Evolutionary conservation across 495 filamentous ascomycete species (phyloP), one percentile per base, ranked within the genome.

Genomic region (Parachaetomium inaequale): DNA sequence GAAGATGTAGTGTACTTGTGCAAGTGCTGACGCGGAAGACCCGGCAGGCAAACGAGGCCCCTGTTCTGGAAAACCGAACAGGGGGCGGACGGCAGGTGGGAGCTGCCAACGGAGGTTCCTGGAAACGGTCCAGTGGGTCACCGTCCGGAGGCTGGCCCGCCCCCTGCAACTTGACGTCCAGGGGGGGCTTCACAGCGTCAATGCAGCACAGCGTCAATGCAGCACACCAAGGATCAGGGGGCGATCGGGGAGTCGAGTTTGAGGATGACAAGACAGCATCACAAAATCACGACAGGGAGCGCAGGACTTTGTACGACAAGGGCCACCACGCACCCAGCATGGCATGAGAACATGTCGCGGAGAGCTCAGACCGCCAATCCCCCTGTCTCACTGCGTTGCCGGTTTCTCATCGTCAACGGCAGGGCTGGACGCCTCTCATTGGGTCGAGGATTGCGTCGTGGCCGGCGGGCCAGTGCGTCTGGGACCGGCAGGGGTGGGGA

Each of bases 401-500:
- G 58, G 56, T 51, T 53, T 57, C 58, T 61, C 62, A 51, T 63
- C 62, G 58, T 67, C 69, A 69, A 69, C 64, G 67, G 67, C 67
- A 71, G 67, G 57, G 62, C 57, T 58, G 61, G 55, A 29, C 21
- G 29, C 28, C 3, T 36, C 42, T 55, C 51, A 61, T 55, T 61
- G 50, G 59, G 25, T 52, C 47, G 36, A 58, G 36, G 54, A 49
- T 53, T 65, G 53, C 51, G 60, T 62, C 28, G 63, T 38, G 38
- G 58, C 25, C 25, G 21, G 49, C 60, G 68, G 70, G 69, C 63
- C 71, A 67, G 62, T 70, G 69, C 69, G 69, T 66, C 60, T 40
- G 50, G 50, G 49, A 55, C 51, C 42, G 25, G 55, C 34, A 57
- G 53, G 53, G 59, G 55, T 51, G 52, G 46, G 25, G 25, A 31